Conservation (phyloP, 2,329 filamentous ascomycete species). For the Fusarium oligoseptatum region DNA sequence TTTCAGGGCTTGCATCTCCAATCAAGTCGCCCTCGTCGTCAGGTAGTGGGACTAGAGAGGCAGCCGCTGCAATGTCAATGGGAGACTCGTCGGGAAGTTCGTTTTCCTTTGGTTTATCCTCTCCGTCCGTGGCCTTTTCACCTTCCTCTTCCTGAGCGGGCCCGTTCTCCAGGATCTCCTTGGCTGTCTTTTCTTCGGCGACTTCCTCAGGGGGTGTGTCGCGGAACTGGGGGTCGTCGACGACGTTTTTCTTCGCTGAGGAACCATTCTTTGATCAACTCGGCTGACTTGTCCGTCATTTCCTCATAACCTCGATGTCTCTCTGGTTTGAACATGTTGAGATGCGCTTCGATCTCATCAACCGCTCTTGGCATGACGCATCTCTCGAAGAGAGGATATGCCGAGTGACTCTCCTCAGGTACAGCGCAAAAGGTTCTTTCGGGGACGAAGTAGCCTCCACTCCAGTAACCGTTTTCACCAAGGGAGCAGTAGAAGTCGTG, state of each 20-base stretch:
- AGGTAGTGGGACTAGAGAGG: slow-evolving; percentile 63
- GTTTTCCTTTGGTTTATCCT: slow-evolving; percentile 17
- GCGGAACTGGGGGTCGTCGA: slow-evolving; percentile 62
- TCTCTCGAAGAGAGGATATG: slow-evolving; percentile 61
- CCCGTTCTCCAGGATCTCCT: slow-evolving; percentile 41
- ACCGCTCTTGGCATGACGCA: slow-evolving; percentile 72
- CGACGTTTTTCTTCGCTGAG: slow-evolving; percentile 58
- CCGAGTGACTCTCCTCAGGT: slow-evolving; percentile 63
- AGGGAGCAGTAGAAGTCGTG: slow-evolving; percentile 83
- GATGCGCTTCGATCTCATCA: slow-evolving; percentile 82
- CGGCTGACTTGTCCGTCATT: slow-evolving; percentile 71
- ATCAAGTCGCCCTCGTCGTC: slow-evolving; percentile 54
- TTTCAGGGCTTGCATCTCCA: slow-evolving; percentile 48
- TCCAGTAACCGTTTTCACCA: slow-evolving; percentile 77
- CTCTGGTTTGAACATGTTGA: slow-evolving; percentile 72
- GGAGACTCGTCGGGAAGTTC: slow-evolving; percentile 55
- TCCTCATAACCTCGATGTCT: slow-evolving; percentile 74
- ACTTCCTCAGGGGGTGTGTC: slow-evolving; percentile 55
- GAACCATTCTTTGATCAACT: slow-evolving; percentile 71
- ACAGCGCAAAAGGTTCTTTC: slow-evolving; percentile 86
- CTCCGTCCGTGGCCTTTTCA: background rate
- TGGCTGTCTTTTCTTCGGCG: slow-evolving; percentile 45
- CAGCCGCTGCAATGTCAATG: slow-evolving; percentile 66
- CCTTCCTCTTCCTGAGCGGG: slow-evolving; percentile 32
- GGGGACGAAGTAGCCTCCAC: slow-evolving; percentile 69